A percentile compares a stretch with the other conserved stretches of the same genome.
Evolutionary conservation across 2,329 filamentous ascomycete genomes (phyloP).

Genomic region (Arthrobotrys musiformis): DNA sequence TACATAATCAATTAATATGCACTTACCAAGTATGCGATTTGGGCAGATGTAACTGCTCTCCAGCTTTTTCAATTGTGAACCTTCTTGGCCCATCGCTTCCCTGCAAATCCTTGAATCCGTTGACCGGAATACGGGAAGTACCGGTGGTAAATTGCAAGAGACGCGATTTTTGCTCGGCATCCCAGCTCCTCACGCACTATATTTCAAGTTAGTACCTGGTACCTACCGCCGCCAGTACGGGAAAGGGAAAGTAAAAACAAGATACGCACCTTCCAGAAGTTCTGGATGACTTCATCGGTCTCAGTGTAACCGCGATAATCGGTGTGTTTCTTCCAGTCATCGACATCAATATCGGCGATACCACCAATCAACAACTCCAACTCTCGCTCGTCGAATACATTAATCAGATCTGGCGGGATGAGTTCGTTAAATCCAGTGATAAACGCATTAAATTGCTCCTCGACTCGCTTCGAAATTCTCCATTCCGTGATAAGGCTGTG

Average conservation of each 20-base stretch:
- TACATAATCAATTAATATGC: slow-evolving; percentile 11
- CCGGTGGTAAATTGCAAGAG: slow-evolving; percentile 96
- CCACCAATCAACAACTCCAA: slow-evolving; percentile 95
- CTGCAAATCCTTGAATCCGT: slow-evolving; percentile 98
- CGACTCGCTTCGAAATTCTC: slow-evolving; percentile 98
- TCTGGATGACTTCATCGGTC: slow-evolving; percentile 94
- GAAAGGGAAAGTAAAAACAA: neutral
- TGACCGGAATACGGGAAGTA: slow-evolving; percentile 97
- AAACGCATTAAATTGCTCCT: slow-evolving; percentile 98
- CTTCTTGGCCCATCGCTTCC: slow-evolving; percentile 93
- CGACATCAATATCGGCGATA: slow-evolving; percentile 99
- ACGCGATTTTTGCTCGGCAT: slow-evolving; percentile 97
- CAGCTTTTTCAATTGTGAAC: slow-evolving; percentile 98
- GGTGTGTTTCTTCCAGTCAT: slow-evolving; percentile 99
- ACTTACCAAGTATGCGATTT: slow-evolving; percentile 98
- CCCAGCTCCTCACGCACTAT: slow-evolving; percentile 86
- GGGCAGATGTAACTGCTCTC: slow-evolving; percentile 86
- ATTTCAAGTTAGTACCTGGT: slow-evolving; percentile 57
- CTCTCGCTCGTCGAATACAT: slow-evolving; percentile 98
- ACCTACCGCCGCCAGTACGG: neutral
- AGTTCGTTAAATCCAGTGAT: slow-evolving; percentile 97
- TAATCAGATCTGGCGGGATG: slow-evolving; percentile 94
- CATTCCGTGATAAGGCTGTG: slow-evolving; percentile 90
- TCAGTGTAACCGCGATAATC: slow-evolving; percentile 99
- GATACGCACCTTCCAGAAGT: slow-evolving; percentile 87